Percentiles rank a stretch among this genome's conserved stretches.
Evolutionary conservation across 345 rosid species (phyloP).

Genomic region (Melaleuca quinquenervia): DNA sequence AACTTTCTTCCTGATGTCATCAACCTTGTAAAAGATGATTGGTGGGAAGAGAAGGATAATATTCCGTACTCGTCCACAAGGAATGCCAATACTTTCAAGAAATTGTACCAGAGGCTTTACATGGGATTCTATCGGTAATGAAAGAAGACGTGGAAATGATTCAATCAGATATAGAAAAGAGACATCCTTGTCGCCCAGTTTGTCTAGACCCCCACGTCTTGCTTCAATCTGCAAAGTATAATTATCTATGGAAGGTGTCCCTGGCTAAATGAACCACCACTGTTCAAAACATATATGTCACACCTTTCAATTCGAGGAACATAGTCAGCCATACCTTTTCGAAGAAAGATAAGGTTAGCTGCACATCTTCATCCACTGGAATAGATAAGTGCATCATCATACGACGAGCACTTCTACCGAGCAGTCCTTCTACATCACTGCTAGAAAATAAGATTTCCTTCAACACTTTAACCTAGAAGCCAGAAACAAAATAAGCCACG

Average conservation of each 20-base stretch:
- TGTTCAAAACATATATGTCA: background rate
- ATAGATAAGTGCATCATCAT: conserved; percentile 76
- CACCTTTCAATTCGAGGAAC: background rate
- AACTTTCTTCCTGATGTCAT: conserved; percentile 29
- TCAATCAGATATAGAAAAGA: conserved; percentile 54
- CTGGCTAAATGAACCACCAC: background rate
- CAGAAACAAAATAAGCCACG: conserved; percentile 41
- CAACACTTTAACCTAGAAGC: conserved; percentile 70
- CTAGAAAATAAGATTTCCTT: conserved; percentile 73
- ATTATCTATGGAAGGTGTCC: background rate
- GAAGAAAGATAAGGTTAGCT: conserved; percentile 73
- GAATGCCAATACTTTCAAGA: conserved; percentile 47
- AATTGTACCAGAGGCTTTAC: conserved; percentile 43
- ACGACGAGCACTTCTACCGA: conserved; percentile 49
- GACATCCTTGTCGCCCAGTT: conserved; percentile 45
- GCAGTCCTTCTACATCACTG: conserved; percentile 33
- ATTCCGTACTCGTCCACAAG: conserved; percentile 20
- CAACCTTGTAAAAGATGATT: conserved; percentile 23
- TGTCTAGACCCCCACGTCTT: conserved; percentile 82
- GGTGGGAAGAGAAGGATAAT: conserved; percentile 72
- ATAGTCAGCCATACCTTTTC: conserved; percentile 50
- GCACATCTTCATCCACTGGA: conserved; percentile 75
- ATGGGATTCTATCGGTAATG: conserved; percentile 48
- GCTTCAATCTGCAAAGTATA: conserved; percentile 57
- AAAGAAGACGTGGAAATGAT: conserved; percentile 78